phyloP scores from a whole-genome alignment of 1,139 yeast genomes.

The Maudiozyma humilis region DNA sequence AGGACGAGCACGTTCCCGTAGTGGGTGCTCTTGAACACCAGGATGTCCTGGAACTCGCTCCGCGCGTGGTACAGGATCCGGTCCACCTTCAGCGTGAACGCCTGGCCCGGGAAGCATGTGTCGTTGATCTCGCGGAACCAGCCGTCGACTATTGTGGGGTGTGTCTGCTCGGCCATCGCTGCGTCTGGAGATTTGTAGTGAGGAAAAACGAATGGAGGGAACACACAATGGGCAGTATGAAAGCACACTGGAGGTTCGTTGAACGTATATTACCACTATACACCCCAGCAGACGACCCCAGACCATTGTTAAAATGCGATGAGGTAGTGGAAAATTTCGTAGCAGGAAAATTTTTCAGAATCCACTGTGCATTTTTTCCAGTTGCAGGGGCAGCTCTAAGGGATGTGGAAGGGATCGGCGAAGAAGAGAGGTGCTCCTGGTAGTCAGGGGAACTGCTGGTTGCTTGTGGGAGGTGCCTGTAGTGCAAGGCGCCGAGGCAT shows the following conservation, averaged over 20 bases:
- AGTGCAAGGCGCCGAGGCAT: too few relatives aligned
- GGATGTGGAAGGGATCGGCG: not conserved
- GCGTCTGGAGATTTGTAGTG: not conserved
- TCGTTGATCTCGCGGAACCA: conserved; percentile 90
- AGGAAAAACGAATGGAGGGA: not conserved
- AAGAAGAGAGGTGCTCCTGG: too few relatives aligned
- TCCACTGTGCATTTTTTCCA: too few relatives aligned
- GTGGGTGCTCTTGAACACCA: conserved; percentile 75
- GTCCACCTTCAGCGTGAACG: conserved; percentile 75
- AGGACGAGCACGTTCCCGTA: conserved; percentile 87
- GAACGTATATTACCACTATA: too few relatives aligned
- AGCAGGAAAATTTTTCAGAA: not conserved
- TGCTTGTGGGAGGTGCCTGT: too few relatives aligned
- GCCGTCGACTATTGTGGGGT: conserved; percentile 45
- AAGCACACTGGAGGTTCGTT: not conserved
- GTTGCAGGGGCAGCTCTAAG: too few relatives aligned
- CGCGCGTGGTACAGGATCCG: conserved; percentile 66
- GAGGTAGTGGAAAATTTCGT: too few relatives aligned
- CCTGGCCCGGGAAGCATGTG: conserved; percentile 94
- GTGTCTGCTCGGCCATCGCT: conserved; percentile 5
- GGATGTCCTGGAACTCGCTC: conserved; percentile 79
- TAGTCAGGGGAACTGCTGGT: too few relatives aligned
- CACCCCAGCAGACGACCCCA: too few relatives aligned
- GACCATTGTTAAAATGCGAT: not conserved
- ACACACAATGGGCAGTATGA: not conserved